Evolutionary conservation across 2,329 filamentous ascomycete species (phyloP).

Genomic region (Ophiosphaerella herpotricha): DNA sequence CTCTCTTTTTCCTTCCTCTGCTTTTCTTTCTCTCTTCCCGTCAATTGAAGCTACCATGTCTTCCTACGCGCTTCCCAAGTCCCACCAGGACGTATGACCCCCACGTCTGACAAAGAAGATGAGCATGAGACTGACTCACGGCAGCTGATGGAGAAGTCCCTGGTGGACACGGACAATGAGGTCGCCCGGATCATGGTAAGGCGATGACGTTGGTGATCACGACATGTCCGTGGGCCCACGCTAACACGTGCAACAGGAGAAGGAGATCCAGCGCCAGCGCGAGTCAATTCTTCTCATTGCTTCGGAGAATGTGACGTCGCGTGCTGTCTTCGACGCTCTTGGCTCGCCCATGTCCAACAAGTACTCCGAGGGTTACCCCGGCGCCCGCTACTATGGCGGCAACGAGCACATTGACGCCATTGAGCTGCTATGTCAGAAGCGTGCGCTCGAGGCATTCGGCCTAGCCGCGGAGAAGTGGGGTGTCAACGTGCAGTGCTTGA

Average conservation of each 20-base stretch:
- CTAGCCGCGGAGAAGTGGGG: slow-evolving; percentile 88
- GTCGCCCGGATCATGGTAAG: slow-evolving; percentile 95
- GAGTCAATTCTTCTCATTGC: slow-evolving; percentile 79
- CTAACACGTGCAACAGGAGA: slow-evolving; percentile 62
- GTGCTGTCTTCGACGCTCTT: slow-evolving; percentile 52
- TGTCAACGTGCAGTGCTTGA: slow-evolving; percentile 87
- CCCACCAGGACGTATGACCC: slow-evolving; percentile 66
- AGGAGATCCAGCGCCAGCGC: slow-evolving; percentile 93
- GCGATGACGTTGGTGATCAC: too few relatives aligned
- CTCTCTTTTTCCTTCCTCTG: slow-evolving; percentile 1
- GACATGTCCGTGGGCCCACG: background rate
- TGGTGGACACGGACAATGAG: slow-evolving; percentile 89
- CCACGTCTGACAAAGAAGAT: slow-evolving; percentile 21
- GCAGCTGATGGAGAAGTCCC: slow-evolving; percentile 93
- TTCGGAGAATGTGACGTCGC: slow-evolving; percentile 49
- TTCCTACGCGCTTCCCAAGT: slow-evolving; percentile 67
- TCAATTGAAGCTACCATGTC: slow-evolving; percentile 36
- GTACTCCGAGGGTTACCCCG: slow-evolving; percentile 97
- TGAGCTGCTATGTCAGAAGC: slow-evolving; percentile 85
- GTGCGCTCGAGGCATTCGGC: slow-evolving; percentile 85
- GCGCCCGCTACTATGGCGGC: slow-evolving; percentile 93
- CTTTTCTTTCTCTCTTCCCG: slow-evolving; percentile 1
- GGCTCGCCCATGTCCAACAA: slow-evolving; percentile 74
- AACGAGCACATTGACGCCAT: slow-evolving; percentile 95
- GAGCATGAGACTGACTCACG: slow-evolving; percentile 43